Conservation (phyloP, 192 early-diverging fungal species). For the Backusella liffmaniae region DNA sequence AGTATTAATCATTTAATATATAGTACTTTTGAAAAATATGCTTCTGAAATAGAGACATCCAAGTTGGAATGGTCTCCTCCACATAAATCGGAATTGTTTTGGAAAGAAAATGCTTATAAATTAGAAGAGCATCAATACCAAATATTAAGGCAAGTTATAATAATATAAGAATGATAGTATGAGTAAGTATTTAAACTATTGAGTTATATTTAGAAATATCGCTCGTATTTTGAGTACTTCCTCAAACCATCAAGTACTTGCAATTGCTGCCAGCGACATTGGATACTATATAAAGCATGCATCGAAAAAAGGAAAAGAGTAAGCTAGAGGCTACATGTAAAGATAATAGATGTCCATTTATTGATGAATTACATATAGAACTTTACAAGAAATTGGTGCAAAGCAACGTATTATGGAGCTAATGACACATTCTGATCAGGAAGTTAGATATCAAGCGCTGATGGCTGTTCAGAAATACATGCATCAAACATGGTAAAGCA, state of each 20-base stretch:
- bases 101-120: slow-evolving; percentile 84
- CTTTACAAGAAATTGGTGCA: slow-evolving; percentile 85
- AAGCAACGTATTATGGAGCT: slow-evolving; percentile 95
- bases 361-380: slow-evolving; percentile 36
- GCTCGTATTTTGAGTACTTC: slow-evolving; percentile 65
- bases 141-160: slow-evolving; percentile 49
- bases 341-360: neutral
- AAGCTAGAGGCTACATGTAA: slow-evolving; percentile 7
- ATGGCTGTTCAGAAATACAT: slow-evolving; percentile 85
- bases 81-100: slow-evolving; percentile 92
- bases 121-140: slow-evolving; percentile 82
- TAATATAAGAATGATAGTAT: neutral
- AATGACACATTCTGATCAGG: slow-evolving; percentile 89
- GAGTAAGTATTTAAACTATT: neutral
- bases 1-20: slow-evolving; percentile 11
- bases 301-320: slow-evolving; percentile 80
- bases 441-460: slow-evolving; percentile 93
- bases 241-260: slow-evolving; percentile 61
- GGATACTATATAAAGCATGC: slow-evolving; percentile 92
- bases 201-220: slow-evolving; percentile 45
- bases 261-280: slow-evolving; percentile 91
- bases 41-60: slow-evolving; percentile 80
- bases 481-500: slow-evolving; percentile 59
- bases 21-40: slow-evolving; percentile 93
- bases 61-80: slow-evolving; percentile 93